Conservation (phyloP, 345 rosid genomes). For the Eucalyptus camaldulensis region DNA sequence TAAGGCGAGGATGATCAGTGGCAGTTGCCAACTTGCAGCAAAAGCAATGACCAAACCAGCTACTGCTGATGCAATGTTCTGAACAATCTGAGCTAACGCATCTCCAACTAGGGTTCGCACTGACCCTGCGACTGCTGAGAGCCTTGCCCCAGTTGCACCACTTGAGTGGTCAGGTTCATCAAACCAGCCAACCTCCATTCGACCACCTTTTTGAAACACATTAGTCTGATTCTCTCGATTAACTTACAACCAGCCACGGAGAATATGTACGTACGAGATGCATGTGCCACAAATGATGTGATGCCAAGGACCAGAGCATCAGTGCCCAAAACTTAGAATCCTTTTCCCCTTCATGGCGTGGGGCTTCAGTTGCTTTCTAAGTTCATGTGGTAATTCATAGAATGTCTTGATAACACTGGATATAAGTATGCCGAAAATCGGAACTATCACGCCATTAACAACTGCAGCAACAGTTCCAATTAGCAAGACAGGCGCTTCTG, state of each 20-base stretch:
- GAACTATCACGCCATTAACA: slow-evolving; percentile 43
- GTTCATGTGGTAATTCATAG: slow-evolving; percentile 39
- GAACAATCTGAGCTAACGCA: slow-evolving; percentile 25
- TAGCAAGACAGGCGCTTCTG: slow-evolving; percentile 65
- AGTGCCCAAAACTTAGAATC: slow-evolving; percentile 64
- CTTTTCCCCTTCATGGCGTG: background rate
- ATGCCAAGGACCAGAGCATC: slow-evolving; percentile 44
- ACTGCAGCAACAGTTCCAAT: slow-evolving; percentile 45
- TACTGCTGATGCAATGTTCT: slow-evolving; percentile 39
- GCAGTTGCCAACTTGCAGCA: slow-evolving; percentile 55
- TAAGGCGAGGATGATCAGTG: slow-evolving; percentile 38
- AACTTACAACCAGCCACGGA: slow-evolving; percentile 58
- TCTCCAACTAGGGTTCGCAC: slow-evolving; percentile 75
- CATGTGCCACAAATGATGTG: slow-evolving; percentile 31
- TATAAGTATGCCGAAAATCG: slow-evolving; percentile 38
- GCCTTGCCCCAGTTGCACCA: slow-evolving; percentile 72
- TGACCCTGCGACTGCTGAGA: slow-evolving; percentile 67
- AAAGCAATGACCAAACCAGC: slow-evolving; percentile 73
- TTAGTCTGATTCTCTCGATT: slow-evolving; percentile 45
- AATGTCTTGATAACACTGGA: slow-evolving; percentile 43
- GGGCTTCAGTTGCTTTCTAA: slow-evolving; percentile 2
- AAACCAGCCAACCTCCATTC: slow-evolving; percentile 87
- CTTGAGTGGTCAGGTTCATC: slow-evolving; percentile 68
- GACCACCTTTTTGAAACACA: slow-evolving; percentile 74
- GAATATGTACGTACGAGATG: slow-evolving; percentile 42